Conservation (phyloP, 176 grass and related monocot genomes). For the Eragrostis nindensis region DNA sequence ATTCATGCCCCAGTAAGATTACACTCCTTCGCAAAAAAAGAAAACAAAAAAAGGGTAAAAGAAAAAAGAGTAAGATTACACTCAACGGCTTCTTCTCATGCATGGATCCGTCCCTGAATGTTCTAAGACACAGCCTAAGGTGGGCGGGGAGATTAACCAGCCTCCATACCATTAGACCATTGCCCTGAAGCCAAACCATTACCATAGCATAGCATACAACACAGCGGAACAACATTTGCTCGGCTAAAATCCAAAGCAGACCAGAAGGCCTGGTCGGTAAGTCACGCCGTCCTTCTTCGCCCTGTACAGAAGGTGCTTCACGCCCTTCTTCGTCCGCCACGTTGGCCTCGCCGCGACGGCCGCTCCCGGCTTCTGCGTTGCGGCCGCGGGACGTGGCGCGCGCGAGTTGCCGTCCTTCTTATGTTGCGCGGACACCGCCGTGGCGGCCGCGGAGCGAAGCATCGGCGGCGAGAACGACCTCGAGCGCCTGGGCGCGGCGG, state of each 20-base stretch:
- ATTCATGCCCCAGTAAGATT: no score
- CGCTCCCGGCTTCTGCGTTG: background rate
- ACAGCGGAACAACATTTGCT: background rate
- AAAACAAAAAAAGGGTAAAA: no score
- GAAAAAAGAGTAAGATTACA: no score
- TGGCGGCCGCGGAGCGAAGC: background rate
- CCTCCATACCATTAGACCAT: constrained; percentile 23
- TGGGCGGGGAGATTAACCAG: constrained; percentile 16
- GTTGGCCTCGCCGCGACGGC: background rate
- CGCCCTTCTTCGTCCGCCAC: constrained; percentile 1
- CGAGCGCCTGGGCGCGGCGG: constrained; percentile 14
- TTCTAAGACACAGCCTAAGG: background rate
- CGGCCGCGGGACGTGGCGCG: background rate
- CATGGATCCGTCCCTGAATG: background rate
- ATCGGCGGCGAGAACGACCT: constrained; percentile 45
- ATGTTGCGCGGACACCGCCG: background rate
- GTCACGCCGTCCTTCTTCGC: background rate
- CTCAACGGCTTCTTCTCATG: no score
- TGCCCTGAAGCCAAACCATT: background rate
- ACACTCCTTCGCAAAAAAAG: no score
- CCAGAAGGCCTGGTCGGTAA: constrained; percentile 8
- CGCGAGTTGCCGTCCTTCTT: background rate
- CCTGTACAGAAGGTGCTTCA: constrained; percentile 32
- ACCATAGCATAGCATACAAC: background rate
- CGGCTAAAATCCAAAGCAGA: constrained; percentile 43